phyloP scores from a whole-genome alignment of 2,329 filamentous ascomycete genomes.

The Pezicula radicicola region DNA sequence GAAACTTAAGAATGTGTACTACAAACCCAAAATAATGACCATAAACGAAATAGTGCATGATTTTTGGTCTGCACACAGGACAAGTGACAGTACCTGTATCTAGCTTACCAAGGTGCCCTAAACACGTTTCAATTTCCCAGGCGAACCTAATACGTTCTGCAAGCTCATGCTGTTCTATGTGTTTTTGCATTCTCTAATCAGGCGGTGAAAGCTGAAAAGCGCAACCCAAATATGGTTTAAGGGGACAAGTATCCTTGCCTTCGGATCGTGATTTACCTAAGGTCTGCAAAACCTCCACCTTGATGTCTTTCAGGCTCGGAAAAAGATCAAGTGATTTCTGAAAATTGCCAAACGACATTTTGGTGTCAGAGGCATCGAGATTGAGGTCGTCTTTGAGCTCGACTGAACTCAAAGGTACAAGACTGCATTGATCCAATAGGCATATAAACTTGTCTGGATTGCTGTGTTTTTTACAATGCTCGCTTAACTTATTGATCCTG shows the following conservation, averaged over 20 bases:
- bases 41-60: no score
- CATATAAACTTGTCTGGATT: constrained; percentile 2
- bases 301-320: no score
- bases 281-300: no score
- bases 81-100: not conserved
- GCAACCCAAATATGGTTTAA: not conserved
- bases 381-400: not conserved
- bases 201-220: not conserved
- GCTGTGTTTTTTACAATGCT: constrained; percentile 10
- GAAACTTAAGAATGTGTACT: no score
- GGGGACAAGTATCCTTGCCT: not conserved
- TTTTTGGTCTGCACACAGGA: not conserved
- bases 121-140: not conserved
- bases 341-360: not conserved
- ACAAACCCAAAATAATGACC: no score
- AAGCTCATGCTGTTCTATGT: not conserved
- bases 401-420: constrained; percentile 3
- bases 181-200: no score
- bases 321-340: not conserved
- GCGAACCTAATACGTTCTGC: not conserved
- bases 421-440: constrained; percentile 3
- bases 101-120: not conserved
- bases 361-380: no score
- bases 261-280: no score
- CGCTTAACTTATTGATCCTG: constrained; percentile 8